These are phyloP conservation scores for Naganishia onofrii DNA, from an alignment of 768 basidiomycete species.

Conservation along the genomic window DNA sequence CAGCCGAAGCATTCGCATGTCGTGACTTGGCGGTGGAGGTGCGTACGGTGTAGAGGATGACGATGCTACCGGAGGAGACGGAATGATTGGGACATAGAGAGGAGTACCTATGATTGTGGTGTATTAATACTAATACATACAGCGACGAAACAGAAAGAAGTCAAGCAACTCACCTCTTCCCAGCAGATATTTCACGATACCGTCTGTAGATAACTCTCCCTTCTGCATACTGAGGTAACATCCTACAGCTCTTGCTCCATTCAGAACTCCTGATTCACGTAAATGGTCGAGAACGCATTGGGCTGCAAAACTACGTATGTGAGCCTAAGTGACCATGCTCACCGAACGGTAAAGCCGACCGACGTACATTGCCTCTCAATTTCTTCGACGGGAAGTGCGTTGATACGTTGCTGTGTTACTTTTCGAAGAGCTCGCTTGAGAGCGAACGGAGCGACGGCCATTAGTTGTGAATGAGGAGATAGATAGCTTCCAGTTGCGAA, in stretches of 20 bases:
- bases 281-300: constrained; percentile 3
- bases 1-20: constrained; percentile 31
- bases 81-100: constrained; percentile 30
- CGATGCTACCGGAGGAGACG: background rate
- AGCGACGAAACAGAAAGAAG: background rate
- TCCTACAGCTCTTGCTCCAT: constrained; percentile 13
- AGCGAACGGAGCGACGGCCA: background rate
- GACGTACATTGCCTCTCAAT: constrained; percentile 22
- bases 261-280: constrained; percentile 9
- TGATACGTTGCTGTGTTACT: constrained; percentile 9
- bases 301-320: constrained; percentile 5
- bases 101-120: constrained; percentile 14
- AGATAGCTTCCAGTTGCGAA: too few relatives aligned
- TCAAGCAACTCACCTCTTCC: constrained; percentile 8
- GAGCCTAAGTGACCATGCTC: background rate
- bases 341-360: background rate
- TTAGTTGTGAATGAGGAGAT: too few relatives aligned
- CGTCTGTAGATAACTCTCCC: constrained; percentile 26
- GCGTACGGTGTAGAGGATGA: background rate
- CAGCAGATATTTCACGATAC: constrained; percentile 21
- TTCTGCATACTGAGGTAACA: constrained; percentile 32
- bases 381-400: background rate
- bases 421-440: constrained; percentile 25
- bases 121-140: too few relatives aligned
- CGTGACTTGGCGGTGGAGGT: constrained; percentile 19